phyloP scores from a whole-genome alignment of 2,329 filamentous ascomycete genomes.

The Boeremia exigua region DNA sequence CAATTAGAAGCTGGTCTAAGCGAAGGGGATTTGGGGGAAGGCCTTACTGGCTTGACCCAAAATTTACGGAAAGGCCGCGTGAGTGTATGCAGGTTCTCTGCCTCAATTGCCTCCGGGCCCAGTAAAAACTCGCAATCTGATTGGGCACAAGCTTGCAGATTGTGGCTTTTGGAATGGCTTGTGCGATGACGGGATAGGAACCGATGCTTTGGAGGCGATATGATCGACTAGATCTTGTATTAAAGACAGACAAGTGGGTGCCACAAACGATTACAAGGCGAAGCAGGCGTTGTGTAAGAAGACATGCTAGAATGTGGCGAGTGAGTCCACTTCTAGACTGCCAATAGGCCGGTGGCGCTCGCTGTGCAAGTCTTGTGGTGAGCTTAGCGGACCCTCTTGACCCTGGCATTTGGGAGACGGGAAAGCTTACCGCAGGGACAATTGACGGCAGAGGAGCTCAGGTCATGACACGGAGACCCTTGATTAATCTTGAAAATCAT shows the following conservation, averaged over 20 bases:
- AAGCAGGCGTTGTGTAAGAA: constrained; percentile 30
- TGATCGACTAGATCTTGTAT: constrained; percentile 30
- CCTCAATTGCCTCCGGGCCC: constrained; percentile 43
- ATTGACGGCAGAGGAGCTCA: constrained; percentile 7
- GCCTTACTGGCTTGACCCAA: constrained; percentile 31
- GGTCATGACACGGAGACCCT: constrained; percentile 4
- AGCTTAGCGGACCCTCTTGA: constrained; percentile 38
- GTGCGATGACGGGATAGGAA: constrained; percentile 39
- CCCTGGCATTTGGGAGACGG: constrained; percentile 10
- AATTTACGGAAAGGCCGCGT: constrained; percentile 40
- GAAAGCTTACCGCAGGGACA: constrained; percentile 10
- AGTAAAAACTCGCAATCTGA: constrained; percentile 27
- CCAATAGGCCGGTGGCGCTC: constrained; percentile 42
- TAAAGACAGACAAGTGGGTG: constrained; percentile 12
- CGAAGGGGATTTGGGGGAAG: constrained; percentile 25
- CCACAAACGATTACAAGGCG: constrained; percentile 24
- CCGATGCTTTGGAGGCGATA: constrained; percentile 46
- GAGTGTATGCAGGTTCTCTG: constrained; percentile 39
- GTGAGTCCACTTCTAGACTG: constrained; percentile 44
- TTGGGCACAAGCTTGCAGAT: constrained; percentile 34
- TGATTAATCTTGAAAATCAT: constrained; percentile 13
- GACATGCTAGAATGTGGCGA: constrained; percentile 44
- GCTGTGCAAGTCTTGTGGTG: constrained; percentile 34
- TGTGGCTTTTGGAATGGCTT: constrained; percentile 40
- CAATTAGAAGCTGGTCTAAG: constrained; percentile 31